phyloP scores from a whole-genome alignment of 345 rosid species.

The Anacardium occidentale region DNA sequence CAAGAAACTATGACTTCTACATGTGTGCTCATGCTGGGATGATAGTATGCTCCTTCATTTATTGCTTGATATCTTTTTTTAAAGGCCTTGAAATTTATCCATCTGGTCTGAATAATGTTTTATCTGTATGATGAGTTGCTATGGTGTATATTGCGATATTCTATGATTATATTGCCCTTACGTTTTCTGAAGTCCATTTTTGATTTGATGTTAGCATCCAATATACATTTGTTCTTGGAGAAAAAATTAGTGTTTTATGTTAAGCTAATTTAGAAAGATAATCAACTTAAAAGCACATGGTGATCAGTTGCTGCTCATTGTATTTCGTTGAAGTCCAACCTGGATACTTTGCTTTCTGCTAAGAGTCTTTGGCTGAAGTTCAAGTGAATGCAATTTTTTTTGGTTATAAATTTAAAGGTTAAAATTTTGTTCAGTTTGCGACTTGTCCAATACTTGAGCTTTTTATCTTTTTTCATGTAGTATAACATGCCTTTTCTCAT shows the following conservation, averaged over 20 bases:
- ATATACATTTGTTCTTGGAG: not conserved
- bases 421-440: not conserved
- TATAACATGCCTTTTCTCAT: not conserved
- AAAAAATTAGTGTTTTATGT: not conserved
- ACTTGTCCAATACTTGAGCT: not conserved
- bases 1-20: conserved; percentile 81
- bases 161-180: not conserved
- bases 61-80: not conserved
- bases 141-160: not conserved
- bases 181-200: not conserved
- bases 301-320: not conserved
- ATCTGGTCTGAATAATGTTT: not conserved
- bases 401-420: not conserved
- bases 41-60: conserved; percentile 47
- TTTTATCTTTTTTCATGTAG: not conserved
- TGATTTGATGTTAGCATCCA: not conserved
- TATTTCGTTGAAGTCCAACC: no score
- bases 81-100: not conserved
- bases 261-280: not conserved
- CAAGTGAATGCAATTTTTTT: not conserved
- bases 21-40: conserved; percentile 85
- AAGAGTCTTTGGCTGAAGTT: no score
- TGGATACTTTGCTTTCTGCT: no score
- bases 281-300: not conserved
- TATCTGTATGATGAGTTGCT: not conserved